Evolutionary conservation across 805 yeast species (phyloP), one percentile per base, ranked within the genome.

Genomic region (Kluyveromyces nonfermentans): DNA sequence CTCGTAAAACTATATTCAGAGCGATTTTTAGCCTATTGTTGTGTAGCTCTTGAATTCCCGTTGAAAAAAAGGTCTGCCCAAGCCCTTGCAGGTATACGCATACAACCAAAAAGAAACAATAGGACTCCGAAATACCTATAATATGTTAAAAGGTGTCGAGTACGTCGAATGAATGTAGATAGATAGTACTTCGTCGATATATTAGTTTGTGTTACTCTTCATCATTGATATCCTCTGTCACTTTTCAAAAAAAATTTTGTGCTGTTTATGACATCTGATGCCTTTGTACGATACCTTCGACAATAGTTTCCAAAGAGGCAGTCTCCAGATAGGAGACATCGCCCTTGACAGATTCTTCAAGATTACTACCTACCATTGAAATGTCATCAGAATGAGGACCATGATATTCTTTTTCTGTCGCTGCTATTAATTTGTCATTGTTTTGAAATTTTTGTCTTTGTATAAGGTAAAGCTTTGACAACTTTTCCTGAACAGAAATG

Each of bases 251-350:
- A 40, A 40, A 40, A 40, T 40, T 40, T 40, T 19, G 20, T 16
- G 19, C 36, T 31, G 31, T 32, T 21, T 40, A 40, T 15, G 32
- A 32, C 30, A 40, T 32, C 20, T 40, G 37, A 40, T 40, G 37
- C 37, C 37, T 32, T 40, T 40, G 42, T 33, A 33, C 37, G 37
- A 40, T 33, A 7, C 42, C 42, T 12, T 40, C 20, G 7, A 40
- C 36, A 18, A 40, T 19, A 17, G 31, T 18, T 19, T 33, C 36
- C 12, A 40, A 20, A 33, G 37, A 20, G 4, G 36, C 15, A 31
- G 25, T 34, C 15, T 30, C 41, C 17, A 20, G 17, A 17, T 18
- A 8, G 21, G 37, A 16, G 9, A 10, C 8, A 18, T 20, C 19
- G 6, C 8, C 31, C 10, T 33, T 10, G n/a, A 33, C 4, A 33